These are phyloP conservation scores for Cajanus cajan DNA, from an alignment of 306 rosid species.

Conservation along the genomic window DNA sequence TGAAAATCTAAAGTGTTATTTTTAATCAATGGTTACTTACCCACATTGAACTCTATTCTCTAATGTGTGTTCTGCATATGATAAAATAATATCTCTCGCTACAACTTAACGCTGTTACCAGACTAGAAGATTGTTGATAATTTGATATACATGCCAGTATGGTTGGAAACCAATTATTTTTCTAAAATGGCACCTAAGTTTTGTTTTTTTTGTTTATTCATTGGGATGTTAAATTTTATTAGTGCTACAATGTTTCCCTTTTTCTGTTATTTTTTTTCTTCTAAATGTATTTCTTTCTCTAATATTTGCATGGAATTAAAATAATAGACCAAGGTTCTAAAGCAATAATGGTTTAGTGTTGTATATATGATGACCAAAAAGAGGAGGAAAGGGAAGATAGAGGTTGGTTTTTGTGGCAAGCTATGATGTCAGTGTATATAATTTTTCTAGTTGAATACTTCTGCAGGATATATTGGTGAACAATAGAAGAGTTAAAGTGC, in stretches of 20 bases:
- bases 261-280: too few species aligned
- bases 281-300: not conserved
- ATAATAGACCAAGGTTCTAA: not conserved
- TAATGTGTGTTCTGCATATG: slow-evolving; percentile 7
- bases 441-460: not conserved
- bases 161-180: not conserved
- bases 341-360: not conserved
- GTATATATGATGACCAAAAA: not conserved
- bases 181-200: not conserved
- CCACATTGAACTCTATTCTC: not conserved
- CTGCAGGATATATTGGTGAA: not conserved
- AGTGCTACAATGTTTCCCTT: not conserved
- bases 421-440: not conserved
- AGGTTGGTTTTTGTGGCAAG: not conserved
- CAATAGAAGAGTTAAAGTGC: not conserved
- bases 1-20: not conserved
- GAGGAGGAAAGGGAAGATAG: not conserved
- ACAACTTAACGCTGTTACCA: not conserved
- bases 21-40: slow-evolving; percentile 14
- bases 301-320: not conserved
- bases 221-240: not conserved
- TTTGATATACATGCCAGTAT: not conserved
- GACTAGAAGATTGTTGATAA: not conserved
- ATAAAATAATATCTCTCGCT: not conserved
- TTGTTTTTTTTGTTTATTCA: not conserved